phyloP scores from a whole-genome alignment of 768 basidiomycete species.

The Holtermannia corniformis region DNA sequence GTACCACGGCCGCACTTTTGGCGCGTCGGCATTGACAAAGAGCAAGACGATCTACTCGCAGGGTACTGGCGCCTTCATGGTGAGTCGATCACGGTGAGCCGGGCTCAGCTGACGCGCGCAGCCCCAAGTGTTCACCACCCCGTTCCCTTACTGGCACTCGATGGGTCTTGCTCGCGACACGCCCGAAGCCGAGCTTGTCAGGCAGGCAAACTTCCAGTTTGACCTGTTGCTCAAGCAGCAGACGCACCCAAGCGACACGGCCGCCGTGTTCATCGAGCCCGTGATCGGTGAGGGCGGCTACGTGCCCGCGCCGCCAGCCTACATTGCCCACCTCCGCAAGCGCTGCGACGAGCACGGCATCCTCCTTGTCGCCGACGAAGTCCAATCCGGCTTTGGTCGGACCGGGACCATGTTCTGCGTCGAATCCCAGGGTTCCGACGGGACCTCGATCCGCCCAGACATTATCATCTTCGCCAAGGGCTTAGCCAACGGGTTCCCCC shows the following conservation, averaged over 20 bases:
- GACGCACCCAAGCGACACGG: constrained; percentile 71
- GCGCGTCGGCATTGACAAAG: constrained; percentile 85
- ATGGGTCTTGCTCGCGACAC: constrained; percentile 53
- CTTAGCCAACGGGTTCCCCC: constrained; percentile 67
- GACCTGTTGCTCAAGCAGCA: constrained; percentile 72
- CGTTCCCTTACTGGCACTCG: constrained; percentile 94
- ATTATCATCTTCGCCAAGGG: constrained; percentile 82
- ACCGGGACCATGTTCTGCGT: constrained; percentile 58
- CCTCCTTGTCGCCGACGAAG: constrained; percentile 50
- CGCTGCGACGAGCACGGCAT: constrained; percentile 84
- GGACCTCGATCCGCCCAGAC: constrained; percentile 61
- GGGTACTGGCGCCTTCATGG: constrained; percentile 74
- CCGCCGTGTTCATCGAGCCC: constrained; percentile 88
- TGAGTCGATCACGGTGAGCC: constrained; percentile 39
- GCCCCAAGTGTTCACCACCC: constrained; percentile 71
- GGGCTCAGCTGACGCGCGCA: constrained; percentile 36
- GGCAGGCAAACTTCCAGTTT: constrained; percentile 65
- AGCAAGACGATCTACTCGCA: constrained; percentile 86
- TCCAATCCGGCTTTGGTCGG: constrained; percentile 77
- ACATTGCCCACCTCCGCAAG: constrained; percentile 65
- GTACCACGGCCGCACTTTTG: constrained; percentile 89
- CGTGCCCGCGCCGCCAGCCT: constrained; percentile 72
- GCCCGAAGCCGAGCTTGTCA: constrained; percentile 51
- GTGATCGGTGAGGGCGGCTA: constrained; percentile 94
- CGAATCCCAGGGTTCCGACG: constrained; percentile 53